phyloP scores from a whole-genome alignment of 306 rosid genomes.

The Heteromeles arbutifolia region DNA sequence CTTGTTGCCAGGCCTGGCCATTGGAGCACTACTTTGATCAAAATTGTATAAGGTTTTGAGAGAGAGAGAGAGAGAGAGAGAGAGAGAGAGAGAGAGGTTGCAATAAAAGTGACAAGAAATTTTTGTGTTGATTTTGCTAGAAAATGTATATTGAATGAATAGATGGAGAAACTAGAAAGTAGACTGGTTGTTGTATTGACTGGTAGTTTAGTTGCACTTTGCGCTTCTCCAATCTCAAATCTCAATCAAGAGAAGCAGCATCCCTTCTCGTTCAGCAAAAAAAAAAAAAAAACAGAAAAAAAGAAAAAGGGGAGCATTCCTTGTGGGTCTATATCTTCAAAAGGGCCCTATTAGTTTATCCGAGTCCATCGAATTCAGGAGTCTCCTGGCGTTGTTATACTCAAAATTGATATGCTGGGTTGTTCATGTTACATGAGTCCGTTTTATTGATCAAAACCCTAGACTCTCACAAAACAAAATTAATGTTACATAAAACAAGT shows the following conservation, averaged over 20 bases:
- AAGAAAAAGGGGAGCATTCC: too few species aligned
- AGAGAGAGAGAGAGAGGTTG: not conserved
- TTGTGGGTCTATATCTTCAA: too few species aligned
- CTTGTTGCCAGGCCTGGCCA: constrained; percentile 62
- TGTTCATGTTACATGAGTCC: too few species aligned
- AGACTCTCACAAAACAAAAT: too few species aligned
- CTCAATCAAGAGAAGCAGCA: not conserved
- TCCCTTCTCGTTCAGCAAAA: not conserved
- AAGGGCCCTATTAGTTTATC: too few species aligned
- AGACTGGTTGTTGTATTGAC: constrained; percentile 52
- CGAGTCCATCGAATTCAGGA: too few species aligned
- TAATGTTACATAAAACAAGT: too few species aligned
- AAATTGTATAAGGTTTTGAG: not conserved
- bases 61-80: not conserved
- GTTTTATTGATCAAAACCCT: too few species aligned
- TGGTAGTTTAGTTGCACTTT: constrained; percentile 24
- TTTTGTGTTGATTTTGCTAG: not conserved
- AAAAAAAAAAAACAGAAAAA: too few species aligned
- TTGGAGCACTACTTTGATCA: constrained; percentile 15
- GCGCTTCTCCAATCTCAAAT: not conserved
- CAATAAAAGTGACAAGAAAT: not conserved
- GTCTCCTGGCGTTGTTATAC: too few species aligned
- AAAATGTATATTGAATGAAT: not conserved
- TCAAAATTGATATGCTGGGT: too few species aligned
- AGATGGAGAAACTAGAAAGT: not conserved